Percentiles rank a stretch among this genome's conserved stretches.
Evolutionary conservation across 2,329 filamentous ascomycete species (phyloP).

Genomic region (Phialocephala sp.): DNA sequence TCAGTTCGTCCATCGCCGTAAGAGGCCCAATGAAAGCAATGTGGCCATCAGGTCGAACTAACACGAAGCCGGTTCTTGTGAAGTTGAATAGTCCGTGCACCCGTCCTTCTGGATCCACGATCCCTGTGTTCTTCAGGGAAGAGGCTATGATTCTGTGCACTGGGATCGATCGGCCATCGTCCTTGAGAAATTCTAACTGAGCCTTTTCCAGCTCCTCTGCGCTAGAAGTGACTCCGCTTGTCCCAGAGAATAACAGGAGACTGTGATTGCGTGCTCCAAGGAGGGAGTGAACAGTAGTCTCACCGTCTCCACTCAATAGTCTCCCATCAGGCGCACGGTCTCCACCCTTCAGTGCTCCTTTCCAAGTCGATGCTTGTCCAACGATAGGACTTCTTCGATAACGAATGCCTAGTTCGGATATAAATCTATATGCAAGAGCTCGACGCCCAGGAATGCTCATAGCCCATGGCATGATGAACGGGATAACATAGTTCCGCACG

Average conservation of each 20-base stretch:
- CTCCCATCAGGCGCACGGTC: conserved; percentile 52
- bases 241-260: neutral
- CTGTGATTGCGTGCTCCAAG: conserved; percentile 5
- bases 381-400: conserved; percentile 50
- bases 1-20: conserved; percentile 28
- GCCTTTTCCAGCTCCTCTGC: conserved; percentile 23
- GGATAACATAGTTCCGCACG: conserved; percentile 49
- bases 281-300: conserved; percentile 17
- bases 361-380: conserved; percentile 41
- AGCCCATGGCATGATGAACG: conserved; percentile 47
- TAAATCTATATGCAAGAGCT: conserved; percentile 41
- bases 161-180: conserved; percentile 19
- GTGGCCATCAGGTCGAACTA: conserved; percentile 36
- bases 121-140: conserved; percentile 13
- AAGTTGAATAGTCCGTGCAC: conserved; percentile 36
- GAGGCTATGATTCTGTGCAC: conserved; percentile 14
- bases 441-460: conserved; percentile 34
- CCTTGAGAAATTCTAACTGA: conserved; percentile 24
- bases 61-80: conserved; percentile 29
- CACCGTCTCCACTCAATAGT: conserved; percentile 22
- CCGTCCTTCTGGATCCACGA: conserved; percentile 32
- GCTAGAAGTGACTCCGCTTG: neutral
- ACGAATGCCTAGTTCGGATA: conserved; percentile 50
- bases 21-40: conserved; percentile 34
- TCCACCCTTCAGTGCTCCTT: conserved; percentile 50